Percentiles rank a stretch among this genome's conserved stretches.
Evolutionary conservation across 352 stramenopile species (phyloP).

Genomic region (Globisporangium mamillatum): DNA sequence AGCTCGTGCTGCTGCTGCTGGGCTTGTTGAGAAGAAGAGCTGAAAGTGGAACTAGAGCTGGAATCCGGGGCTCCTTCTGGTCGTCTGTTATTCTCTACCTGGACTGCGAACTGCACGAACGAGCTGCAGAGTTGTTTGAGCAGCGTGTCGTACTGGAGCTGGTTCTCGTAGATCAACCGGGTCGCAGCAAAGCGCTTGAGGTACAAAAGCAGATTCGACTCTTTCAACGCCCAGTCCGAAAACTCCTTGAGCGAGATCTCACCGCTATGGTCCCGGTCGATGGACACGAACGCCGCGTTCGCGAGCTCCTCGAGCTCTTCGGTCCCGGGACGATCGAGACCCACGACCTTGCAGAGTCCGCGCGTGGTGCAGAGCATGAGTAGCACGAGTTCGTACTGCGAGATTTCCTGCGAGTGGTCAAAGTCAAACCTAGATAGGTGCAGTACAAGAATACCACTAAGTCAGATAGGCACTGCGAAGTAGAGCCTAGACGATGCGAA

Average conservation of each 20-base stretch:
- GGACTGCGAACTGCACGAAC: conserved; percentile 40
- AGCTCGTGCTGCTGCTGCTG: conserved; percentile 26
- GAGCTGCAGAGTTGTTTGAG: conserved; percentile 48
- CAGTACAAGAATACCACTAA: neutral
- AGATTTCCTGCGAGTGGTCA: conserved; percentile 69
- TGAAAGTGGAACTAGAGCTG: too few relatives aligned
- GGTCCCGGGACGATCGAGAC: conserved; percentile 49
- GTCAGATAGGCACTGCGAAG: neutral
- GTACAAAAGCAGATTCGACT: conserved; percentile 50
- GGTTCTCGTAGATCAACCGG: conserved; percentile 68
- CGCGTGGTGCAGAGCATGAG: conserved; percentile 71
- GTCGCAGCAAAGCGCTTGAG: conserved; percentile 59
- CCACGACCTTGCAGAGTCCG: conserved; percentile 69
- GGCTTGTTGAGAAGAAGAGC: neutral
- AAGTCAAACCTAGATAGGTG: conserved; percentile 59
- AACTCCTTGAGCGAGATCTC: conserved; percentile 68
- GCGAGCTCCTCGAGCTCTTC: conserved; percentile 51
- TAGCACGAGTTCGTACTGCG: conserved; percentile 57
- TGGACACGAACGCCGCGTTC: conserved; percentile 45
- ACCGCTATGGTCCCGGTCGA: conserved; percentile 49
- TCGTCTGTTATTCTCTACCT: conserved; percentile 1
- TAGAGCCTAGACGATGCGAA: neutral
- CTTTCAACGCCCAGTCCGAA: conserved; percentile 47
- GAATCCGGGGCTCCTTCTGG: neutral
- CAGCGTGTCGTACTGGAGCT: conserved; percentile 56